Base-by-base conservation (phyloP, 2,329 filamentous ascomycete genomes). In the Arthrobotrys megalospora region DNA sequence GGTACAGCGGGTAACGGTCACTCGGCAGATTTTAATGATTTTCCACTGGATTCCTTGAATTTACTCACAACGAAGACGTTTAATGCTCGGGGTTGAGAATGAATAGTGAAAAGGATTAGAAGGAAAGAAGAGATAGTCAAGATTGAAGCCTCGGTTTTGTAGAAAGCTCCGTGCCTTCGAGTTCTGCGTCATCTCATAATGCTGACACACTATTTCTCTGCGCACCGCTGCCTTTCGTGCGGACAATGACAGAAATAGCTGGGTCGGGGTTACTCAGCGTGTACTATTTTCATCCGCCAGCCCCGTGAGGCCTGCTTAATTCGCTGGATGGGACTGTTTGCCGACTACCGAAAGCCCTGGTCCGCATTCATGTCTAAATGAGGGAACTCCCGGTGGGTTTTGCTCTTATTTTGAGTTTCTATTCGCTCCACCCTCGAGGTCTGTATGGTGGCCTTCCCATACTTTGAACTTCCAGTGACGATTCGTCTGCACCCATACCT, bases 131-230 rank as follows among this genome's bases (percentile, higher is more conserved):
- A 36, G 43, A 32, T 7, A 43, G 52, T 28, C 28, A 41, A 66
- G 45, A 53, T 62, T 14, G 12, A 58, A 24, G 19, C 11, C 34
- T 32, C 34, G 55, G 36, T 72, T 72, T 72, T 55, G 55, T 63
- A 63, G 28, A 52, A 63, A 53, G 55, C 45, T 47, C 21, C 45
- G 34, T 53, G 67, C 45, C 48, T 47, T 43, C 28, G 12, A 6
- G 32, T 24, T 47, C 62, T 75, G 70, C 70, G 70, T 75, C 70
- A 75, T 75, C 53, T 63, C 41, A 62, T 63, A 43, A 67, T 73
- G 69, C 69, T 73, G 69, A 73, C 69, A 73, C 69, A 73, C 60
- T 62, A 60, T n/a, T 50, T 50, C 47, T 34, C 38, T 45, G 34
- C 48, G 60, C 58, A 50, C 52, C 36, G 24, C 24, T 32, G 34